These are phyloP conservation scores for Rhytidhysteron rufulum DNA, from an alignment of 2,329 filamentous ascomycete genomes.

Conservation along the genomic window DNA sequence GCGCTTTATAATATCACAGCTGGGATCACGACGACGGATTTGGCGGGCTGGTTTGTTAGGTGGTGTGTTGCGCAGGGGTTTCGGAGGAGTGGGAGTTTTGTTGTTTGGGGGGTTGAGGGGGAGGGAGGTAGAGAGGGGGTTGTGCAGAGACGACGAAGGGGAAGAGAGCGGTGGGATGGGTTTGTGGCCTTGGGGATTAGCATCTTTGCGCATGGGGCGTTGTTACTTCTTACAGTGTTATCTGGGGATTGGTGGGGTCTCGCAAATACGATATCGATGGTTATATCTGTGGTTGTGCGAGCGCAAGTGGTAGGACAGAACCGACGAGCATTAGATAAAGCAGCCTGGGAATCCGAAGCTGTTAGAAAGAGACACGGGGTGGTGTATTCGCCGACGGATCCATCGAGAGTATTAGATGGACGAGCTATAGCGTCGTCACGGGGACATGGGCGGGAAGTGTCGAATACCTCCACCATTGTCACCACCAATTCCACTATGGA, in stretches of 20 bases:
- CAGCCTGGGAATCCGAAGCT: too few species aligned
- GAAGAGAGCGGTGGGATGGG: neutral
- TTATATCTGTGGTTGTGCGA: neutral
- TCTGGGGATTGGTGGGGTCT: neutral
- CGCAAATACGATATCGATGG: neutral
- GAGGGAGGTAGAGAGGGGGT: too few species aligned
- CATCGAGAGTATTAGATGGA: too few species aligned
- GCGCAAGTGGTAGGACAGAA: too few species aligned
- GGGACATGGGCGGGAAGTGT: too few species aligned
- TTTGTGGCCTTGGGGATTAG: neutral
- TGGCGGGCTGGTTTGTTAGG: conserved; percentile 4
- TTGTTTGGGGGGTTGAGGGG: too few species aligned
- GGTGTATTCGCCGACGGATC: too few species aligned
- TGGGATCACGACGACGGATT: conserved; percentile 15
- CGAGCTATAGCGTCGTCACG: too few species aligned
- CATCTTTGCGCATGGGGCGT: neutral
- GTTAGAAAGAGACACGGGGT: too few species aligned
- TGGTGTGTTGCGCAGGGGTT: neutral
- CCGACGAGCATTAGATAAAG: too few species aligned
- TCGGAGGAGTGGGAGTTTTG: neutral
- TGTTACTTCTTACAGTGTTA: neutral
- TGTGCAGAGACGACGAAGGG: neutral
- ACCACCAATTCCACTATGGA: too few species aligned
- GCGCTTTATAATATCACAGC: conserved; percentile 18
- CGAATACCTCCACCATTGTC: too few species aligned